Base-by-base conservation (phyloP, 495 filamentous ascomycete species). In the Acidomyces sp. region DNA sequence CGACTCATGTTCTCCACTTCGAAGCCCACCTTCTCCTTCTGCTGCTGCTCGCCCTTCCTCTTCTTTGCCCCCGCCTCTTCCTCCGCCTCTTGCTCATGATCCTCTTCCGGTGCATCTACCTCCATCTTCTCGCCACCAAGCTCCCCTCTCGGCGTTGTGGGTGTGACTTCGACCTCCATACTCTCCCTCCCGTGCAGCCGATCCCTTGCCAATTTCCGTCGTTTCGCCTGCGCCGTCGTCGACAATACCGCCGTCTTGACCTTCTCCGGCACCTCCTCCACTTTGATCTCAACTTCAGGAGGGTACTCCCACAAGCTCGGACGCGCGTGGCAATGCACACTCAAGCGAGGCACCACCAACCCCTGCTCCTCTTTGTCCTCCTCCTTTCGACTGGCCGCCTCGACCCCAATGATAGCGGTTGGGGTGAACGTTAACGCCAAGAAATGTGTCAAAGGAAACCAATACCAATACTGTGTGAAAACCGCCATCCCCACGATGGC, bases 381-480 rank as follows among this genome's bases (percentile, higher is more conserved):
- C n/a, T n/a, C n/a, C n/a, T n/a, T n/a, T n/a, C n/a, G n/a, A n/a
- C n/a, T n/a, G n/a, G n/a, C n/a, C 56, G 88, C 77, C 58, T 96
- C 86, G 16, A 99, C 75, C 34, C 80, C 88, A 42, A 95, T 93
- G 53, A 99, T 82, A 1, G 87, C 81, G 6, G 92, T 96, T 0
- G 92, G 92, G 6, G 81, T 79, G 57, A 96, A 95, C 55, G 81
- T 85, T 45, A 96, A 69, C 0, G 86, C 88, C 16, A 99, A 62
- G 75, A 99, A 99, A 61, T 96, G 92, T 18, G 90, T 93, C 51
- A 95, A 76, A 34, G 92, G 92, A 75, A 99, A 99, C 92, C 92
- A 99, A 64, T 99, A 99, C 92, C 92, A 99, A 65, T 99, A 99
- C 60, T 99, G 92, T 5, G 85, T 90, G 65, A 99, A 99, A 20